phyloP scores from a whole-genome alignment of 768 basidiomycete genomes.

The Russula sp. region DNA sequence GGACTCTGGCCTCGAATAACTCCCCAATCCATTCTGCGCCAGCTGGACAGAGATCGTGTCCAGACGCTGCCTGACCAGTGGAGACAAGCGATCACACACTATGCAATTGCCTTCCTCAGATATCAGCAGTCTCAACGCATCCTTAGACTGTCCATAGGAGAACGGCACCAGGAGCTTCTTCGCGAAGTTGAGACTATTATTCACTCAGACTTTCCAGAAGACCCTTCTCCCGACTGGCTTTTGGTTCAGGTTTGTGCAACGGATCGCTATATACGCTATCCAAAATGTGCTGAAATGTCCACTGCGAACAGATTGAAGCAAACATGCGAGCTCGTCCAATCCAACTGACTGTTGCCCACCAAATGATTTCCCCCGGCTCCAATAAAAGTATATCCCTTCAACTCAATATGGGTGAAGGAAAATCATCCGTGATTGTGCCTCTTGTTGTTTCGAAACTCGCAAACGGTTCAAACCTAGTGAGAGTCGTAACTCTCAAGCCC shows the following conservation, averaged over 20 bases:
- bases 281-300: not conserved
- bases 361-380: too few relatives aligned
- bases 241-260: slow-evolving; percentile 14
- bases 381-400: too few relatives aligned
- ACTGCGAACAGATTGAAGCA: too few relatives aligned
- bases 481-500: slow-evolving; percentile 39
- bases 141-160: not conserved
- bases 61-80: not conserved
- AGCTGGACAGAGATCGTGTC: slow-evolving; percentile 25
- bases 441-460: slow-evolving; percentile 38
- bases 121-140: too few relatives aligned
- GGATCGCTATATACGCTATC: too few relatives aligned
- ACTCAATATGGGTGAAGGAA: slow-evolving; percentile 35
- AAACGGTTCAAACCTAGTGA: slow-evolving; percentile 38
- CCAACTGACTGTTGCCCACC: too few relatives aligned
- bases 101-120: too few relatives aligned
- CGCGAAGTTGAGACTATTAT: not conserved
- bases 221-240: slow-evolving; percentile 11
- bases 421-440: slow-evolving; percentile 48
- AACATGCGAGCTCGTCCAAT: too few relatives aligned
- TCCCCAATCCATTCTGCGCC: slow-evolving; percentile 4
- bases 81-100: not conserved
- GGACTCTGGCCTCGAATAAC: too few relatives aligned
- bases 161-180: not conserved
- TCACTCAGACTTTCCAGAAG: not conserved